Conservation (phyloP, 2,329 filamentous ascomycete genomes). For the Clarireedia monteithiana region DNA sequence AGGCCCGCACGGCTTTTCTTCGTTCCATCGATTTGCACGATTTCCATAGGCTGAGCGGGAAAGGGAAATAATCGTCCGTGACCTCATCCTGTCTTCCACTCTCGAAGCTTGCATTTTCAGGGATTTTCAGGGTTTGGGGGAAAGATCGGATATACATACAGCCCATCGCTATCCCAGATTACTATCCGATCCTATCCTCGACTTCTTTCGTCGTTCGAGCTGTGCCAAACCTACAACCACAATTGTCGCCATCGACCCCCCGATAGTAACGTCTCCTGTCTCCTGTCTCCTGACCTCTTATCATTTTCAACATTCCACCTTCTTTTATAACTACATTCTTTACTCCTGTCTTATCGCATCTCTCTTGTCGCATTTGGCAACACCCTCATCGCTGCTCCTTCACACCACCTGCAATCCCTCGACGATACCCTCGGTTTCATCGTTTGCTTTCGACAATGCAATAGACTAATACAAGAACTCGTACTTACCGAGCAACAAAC, state of each 20-base stretch:
- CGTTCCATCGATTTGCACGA: neutral
- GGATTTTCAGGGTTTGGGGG: neutral
- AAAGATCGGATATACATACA: neutral
- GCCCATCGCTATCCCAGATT: neutral
- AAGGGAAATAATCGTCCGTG: neutral
- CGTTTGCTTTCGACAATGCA: conserved; percentile 8
- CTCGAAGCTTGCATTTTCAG: neutral
- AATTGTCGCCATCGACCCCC: too few species aligned
- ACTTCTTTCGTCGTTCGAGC: neutral
- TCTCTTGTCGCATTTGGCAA: neutral
- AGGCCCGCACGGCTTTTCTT: neutral
- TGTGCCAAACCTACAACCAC: too few species aligned
- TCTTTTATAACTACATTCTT: neutral
- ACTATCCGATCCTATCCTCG: neutral
- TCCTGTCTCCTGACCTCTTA: neutral
- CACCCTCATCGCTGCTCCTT: neutral
- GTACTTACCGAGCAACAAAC: conserved; percentile 7
- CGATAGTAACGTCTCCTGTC: neutral
- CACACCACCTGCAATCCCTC: neutral
- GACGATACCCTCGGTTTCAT: neutral
- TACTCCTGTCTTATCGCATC: neutral
- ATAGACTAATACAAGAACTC: conserved; percentile 4
- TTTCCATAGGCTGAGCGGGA: neutral
- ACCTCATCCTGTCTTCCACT: conserved; percentile 1
- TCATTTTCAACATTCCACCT: neutral